Base-by-base conservation (phyloP, 306 rosid genomes). In the Prunus salicina region DNA sequence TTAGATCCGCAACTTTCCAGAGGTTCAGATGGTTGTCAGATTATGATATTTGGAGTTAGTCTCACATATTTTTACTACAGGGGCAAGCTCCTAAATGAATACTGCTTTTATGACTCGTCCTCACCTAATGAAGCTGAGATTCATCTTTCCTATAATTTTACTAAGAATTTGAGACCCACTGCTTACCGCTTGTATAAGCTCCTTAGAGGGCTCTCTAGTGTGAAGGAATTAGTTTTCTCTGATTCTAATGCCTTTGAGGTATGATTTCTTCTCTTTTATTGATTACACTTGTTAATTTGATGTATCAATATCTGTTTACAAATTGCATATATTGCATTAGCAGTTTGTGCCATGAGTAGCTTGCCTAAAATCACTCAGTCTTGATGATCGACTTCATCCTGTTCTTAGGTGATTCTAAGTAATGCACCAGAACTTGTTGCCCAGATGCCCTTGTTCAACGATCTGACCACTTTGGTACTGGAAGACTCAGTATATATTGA, bases 171-270 rank as follows among this genome's bases (percentile, higher is more conserved):
- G 55, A 43, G 43, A 25, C 43, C 3, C 16, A 25, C 7, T 68
- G 62, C 25, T 70, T 70, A 70, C 74, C 47, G 63, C 8, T 50
- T 2, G 10, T 70, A 52, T 70, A 50, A 50, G 63, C 74, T 51
- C 34, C 62, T 70, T 18, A 9, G 27, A 50, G 63, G 63, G 74
- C 18, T 69, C 25, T 15, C 73, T 51, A 18, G 8, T 10, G 45
- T 69, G 45, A 18, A 15, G 73, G 15, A 25, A 13, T 55, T 45
- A 16, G 28, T 43, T 69, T 12, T 49, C 61, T 8, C 14, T 47
- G 13, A 8, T 64, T 15, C 8, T 49, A 24, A 58, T 22, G 2
- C 14, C 24, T 50, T 25, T 27, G 15, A 24, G 61, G 46, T 49
- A 16, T 20, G 38, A 14, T 45, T 67, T 25, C 56, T 45, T 24